These are phyloP conservation scores for Phyllosticta paracitricarpa DNA, from an alignment of 2,329 filamentous ascomycete genomes.

Conservation along the genomic window DNA sequence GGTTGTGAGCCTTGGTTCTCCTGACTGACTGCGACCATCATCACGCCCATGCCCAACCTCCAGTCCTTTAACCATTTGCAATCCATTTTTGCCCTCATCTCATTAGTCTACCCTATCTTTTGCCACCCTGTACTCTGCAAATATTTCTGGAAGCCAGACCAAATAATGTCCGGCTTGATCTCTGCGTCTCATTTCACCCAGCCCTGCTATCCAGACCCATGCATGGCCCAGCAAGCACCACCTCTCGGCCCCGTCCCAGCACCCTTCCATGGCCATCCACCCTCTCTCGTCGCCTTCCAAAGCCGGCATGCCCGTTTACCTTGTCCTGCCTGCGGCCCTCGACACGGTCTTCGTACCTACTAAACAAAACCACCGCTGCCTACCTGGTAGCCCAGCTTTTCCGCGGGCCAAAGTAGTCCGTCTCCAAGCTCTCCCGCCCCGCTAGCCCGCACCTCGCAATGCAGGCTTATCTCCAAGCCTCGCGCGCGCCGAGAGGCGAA, in stretches of 20 bases:
- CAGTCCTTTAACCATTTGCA: neutral
- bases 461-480: neutral
- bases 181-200: conserved; percentile 10
- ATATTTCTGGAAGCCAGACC: neutral
- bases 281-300: neutral
- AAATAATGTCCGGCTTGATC: conserved; percentile 10
- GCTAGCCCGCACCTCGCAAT: neutral
- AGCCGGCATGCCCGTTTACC: neutral
- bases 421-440: neutral
- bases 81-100: neutral
- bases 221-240: neutral
- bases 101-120: neutral
- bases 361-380: too few relatives aligned
- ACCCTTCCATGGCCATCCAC: neutral
- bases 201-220: neutral
- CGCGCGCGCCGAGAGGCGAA: neutral
- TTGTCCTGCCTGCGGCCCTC: neutral
- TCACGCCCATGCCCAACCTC: neutral
- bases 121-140: neutral
- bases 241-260: neutral
- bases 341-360: neutral
- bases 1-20: neutral
- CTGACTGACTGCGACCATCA: neutral
- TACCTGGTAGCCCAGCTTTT: neutral
- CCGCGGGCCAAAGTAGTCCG: neutral